Conservation (phyloP, 1,284 basidiomycete genomes). For the Phellinidium pouzarii region DNA sequence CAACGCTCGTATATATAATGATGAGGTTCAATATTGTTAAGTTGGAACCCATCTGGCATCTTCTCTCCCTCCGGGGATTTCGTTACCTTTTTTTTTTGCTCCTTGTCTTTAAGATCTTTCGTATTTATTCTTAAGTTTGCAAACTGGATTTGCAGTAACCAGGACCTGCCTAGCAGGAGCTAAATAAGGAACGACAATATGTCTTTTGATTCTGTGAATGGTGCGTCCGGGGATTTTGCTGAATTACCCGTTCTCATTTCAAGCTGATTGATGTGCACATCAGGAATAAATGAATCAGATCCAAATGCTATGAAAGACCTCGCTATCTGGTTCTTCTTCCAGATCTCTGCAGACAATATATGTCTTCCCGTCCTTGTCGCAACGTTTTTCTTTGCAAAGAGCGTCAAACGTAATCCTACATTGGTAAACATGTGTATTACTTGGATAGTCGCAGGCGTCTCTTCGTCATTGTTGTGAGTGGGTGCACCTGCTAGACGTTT, state of each 20-base stretch:
- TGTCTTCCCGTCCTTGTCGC: slow-evolving; percentile 41
- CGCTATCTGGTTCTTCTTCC: slow-evolving; percentile 37
- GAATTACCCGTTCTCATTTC: not conserved
- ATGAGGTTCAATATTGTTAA: not conserved
- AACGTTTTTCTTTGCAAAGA: slow-evolving; percentile 39
- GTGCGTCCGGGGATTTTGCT: not conserved
- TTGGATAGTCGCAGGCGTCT: slow-evolving; percentile 14
- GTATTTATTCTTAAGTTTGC: not conserved
- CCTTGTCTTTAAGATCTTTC: not conserved
- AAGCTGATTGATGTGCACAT: no score
- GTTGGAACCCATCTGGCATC: not conserved
- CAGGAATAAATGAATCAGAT: slow-evolving; percentile 12
- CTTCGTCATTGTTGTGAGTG: slow-evolving; percentile 16
- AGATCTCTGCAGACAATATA: slow-evolving; percentile 42
- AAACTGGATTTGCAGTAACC: not conserved
- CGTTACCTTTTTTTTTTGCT: not conserved
- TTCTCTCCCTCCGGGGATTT: not conserved
- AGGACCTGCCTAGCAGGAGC: not conserved
- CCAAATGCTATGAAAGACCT: slow-evolving; percentile 5
- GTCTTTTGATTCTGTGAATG: not conserved
- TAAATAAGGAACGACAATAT: not conserved
- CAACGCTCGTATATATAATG: not conserved
- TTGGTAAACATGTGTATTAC: slow-evolving; percentile 18
- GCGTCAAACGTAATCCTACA: slow-evolving; percentile 27
- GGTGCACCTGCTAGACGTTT: not conserved